Evolutionary conservation across 441 rosid species (phyloP).

Genomic region (Theobroma grandiflorum): DNA sequence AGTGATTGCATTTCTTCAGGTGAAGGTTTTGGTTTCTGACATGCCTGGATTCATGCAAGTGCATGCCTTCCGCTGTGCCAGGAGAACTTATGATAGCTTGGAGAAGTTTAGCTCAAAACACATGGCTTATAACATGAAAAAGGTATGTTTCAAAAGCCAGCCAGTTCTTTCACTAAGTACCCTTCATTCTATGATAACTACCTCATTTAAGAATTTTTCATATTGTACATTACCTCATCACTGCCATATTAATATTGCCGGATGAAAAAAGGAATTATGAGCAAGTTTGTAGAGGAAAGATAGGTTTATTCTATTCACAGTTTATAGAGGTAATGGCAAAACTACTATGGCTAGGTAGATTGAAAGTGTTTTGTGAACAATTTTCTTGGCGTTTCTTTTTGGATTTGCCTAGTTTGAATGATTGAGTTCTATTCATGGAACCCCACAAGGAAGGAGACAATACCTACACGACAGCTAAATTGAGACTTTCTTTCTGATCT

Average conservation of each 20-base stretch:
- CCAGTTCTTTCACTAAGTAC: neutral
- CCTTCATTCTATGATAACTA: neutral
- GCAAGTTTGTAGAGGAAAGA: neutral
- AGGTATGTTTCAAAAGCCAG: slow-evolving; percentile 48
- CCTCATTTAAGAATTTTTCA: neutral
- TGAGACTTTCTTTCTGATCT: slow-evolving; percentile 15
- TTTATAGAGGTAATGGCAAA: neutral
- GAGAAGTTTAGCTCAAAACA: slow-evolving; percentile 83
- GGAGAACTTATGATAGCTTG: slow-evolving; percentile 71
- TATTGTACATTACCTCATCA: neutral
- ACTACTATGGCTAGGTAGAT: neutral
- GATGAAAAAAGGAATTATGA: neutral
- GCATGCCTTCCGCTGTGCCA: slow-evolving; percentile 89
- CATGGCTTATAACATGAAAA: slow-evolving; percentile 86
- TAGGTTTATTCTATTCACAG: neutral
- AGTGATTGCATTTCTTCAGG: slow-evolving; percentile 75
- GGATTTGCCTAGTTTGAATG: slow-evolving; percentile 21
- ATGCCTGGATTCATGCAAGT: slow-evolving; percentile 95
- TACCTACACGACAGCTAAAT: slow-evolving; percentile 1
- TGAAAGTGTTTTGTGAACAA: neutral
- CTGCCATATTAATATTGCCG: neutral
- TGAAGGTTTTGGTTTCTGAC: slow-evolving; percentile 78
- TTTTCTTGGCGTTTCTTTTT: slow-evolving; percentile 10
- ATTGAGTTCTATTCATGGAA: slow-evolving; percentile 13
- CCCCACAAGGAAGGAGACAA: slow-evolving; percentile 27